A percentile compares a stretch with the other conserved stretches of the same genome.
Conservation (phyloP, 352 stramenopile genomes). For the Phytophthora pini region DNA sequence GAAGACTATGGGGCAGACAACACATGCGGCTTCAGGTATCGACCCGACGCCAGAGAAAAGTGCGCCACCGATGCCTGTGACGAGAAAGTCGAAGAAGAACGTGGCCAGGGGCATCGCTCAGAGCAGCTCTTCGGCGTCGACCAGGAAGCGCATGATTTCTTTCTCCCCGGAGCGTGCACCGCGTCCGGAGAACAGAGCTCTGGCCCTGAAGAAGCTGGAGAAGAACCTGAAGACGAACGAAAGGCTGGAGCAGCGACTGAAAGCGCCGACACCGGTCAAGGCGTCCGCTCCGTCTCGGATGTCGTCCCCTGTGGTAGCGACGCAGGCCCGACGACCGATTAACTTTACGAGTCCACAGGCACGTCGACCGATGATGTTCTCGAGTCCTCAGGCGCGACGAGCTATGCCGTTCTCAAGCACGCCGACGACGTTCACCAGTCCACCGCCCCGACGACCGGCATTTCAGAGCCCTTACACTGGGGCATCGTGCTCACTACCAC, state of each 20-base stretch:
- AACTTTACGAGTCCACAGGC: constrained; percentile 37
- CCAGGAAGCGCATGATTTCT: constrained; percentile 83
- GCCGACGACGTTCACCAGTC: constrained; percentile 25
- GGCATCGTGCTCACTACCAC: constrained; percentile 33
- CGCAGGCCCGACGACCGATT: constrained; percentile 23
- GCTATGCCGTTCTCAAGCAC: constrained; percentile 22
- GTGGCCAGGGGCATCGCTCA: constrained; percentile 66
- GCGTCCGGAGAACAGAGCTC: constrained; percentile 54
- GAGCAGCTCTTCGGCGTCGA: constrained; percentile 71
- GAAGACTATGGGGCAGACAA: constrained; percentile 11
- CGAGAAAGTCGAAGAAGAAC: constrained; percentile 44
- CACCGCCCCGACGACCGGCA: constrained; percentile 11
- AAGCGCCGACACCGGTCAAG: constrained; percentile 55
- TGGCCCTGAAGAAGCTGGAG: constrained; percentile 65
- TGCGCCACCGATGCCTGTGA: constrained; percentile 32
- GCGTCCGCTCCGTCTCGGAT: constrained; percentile 25
- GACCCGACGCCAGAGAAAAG: constrained; percentile 61
- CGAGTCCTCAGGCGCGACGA: constrained; percentile 31
- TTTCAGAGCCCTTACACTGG: constrained; percentile 36
- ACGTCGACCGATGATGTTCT: constrained; percentile 32
- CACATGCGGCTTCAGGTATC: constrained; percentile 27
- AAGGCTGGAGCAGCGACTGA: constrained; percentile 68
- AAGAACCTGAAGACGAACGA: constrained; percentile 78
- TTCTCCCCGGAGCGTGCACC: constrained; percentile 75
- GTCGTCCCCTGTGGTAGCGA: constrained; percentile 29